Evolutionary conservation across 805 yeast genomes (phyloP).

Genomic region (Candida taoyuanica): DNA sequence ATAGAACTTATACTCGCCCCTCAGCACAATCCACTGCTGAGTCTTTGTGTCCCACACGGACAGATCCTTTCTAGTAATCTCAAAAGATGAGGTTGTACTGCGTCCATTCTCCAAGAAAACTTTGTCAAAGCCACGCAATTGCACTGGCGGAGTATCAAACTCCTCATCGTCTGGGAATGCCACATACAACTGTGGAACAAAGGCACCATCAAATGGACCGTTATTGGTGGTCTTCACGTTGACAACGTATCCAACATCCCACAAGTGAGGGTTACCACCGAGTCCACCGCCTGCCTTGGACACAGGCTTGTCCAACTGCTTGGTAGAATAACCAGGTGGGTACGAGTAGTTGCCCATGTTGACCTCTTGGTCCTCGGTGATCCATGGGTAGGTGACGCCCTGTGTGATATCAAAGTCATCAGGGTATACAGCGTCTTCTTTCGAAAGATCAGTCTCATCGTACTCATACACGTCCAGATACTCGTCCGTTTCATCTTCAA

Average conservation of each 20-base stretch:
- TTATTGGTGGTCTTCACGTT: conserved; percentile 41
- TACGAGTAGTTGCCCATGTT: conserved; percentile 22
- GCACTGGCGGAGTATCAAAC: conserved; percentile 42
- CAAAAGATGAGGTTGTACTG: conserved; percentile 33
- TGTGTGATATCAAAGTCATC: conserved; percentile 44
- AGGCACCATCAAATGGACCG: conserved; percentile 42
- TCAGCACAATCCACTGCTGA: conserved; percentile 52
- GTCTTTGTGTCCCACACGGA: conserved; percentile 48
- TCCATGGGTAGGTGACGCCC: conserved; percentile 47
- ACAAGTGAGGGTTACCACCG: conserved; percentile 54
- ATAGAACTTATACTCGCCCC: conserved; percentile 47
- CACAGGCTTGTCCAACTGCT: conserved; percentile 20
- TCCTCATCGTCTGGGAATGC: conserved; percentile 39
- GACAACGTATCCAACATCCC: conserved; percentile 45
- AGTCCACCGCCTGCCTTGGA: conserved; percentile 39
- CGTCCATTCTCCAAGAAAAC: conserved; percentile 39
- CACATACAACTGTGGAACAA: conserved; percentile 49
- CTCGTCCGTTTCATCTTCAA: conserved; percentile 33
- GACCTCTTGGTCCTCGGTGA: conserved; percentile 24
- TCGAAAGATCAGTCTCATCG: conserved; percentile 40
- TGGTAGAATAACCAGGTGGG: conserved; percentile 29
- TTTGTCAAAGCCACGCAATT: conserved; percentile 52
- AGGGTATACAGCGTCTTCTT: conserved; percentile 45
- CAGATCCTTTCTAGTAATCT: conserved; percentile 44
- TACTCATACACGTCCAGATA: conserved; percentile 35